Base-by-base conservation (phyloP, 139 green algal species). In the Chlamydomonas applanata region DNA sequence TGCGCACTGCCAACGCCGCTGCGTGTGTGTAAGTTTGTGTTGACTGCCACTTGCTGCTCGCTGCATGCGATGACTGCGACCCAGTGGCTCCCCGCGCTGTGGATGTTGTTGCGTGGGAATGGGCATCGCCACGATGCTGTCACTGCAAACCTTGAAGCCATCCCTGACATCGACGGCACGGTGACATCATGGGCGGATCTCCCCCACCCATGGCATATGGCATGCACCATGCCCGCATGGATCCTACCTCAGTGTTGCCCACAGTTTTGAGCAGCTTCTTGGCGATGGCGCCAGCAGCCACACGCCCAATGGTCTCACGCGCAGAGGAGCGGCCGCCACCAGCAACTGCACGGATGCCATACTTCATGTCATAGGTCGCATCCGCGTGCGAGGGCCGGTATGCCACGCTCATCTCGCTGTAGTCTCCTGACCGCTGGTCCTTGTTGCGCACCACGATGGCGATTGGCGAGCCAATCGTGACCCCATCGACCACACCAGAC, bases 281-380 rank as follows among this genome's bases (percentile, higher is more conserved):
- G 27, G 96, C 96, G 19, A 99, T 81, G 11, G 96, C 96, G 0
- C 96, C 96, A 20, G 95, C 96, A 22, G 96, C 96, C n/a, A 98
- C 94, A 2, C 96, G 87, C 1, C 96, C 96, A 54, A 99, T 98
- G 1, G 96, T 98, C 79, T 99, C 96, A 3, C 96, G 85, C 4
- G 96, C 96, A 22, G 90, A 97, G 25, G 91, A 97, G 24, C 96
- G 79, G 24, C 96, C 96, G n/a, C 96, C 96, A n/a, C 96, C 96
- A 19, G 93, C 92, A 3, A 98, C 85, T 7, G 96, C 95, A 1
- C 96, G 85, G 60, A 98, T 97, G 77, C 96, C 96, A 81, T 99
- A 99, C 56, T 99, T 99, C 84, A 97, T 96, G 79, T 99, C 96
- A 78, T 99, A 99, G 0, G 96, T 99, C 11, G 96, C 95, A 80